Evolutionary conservation across 2,329 filamentous ascomycete species (phyloP).

Genomic region (Phialophora expanda): DNA sequence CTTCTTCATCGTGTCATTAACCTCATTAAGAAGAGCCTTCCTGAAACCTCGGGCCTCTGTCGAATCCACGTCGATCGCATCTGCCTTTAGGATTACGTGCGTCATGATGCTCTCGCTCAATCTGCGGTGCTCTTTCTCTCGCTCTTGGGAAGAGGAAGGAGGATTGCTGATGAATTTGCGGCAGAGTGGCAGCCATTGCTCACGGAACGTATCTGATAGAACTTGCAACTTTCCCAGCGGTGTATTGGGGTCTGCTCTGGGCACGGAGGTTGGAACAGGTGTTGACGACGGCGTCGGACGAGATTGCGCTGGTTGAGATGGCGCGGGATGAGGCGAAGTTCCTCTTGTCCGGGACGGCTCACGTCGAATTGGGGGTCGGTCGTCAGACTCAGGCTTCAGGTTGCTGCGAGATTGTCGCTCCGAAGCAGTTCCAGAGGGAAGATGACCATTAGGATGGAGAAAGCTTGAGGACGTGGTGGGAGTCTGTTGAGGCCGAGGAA

Average conservation of each 20-base stretch:
- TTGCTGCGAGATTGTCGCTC: slow-evolving; percentile 31
- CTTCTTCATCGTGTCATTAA: slow-evolving; percentile 47
- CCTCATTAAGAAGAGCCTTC: slow-evolving; percentile 51
- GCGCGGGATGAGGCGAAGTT: slow-evolving; percentile 24
- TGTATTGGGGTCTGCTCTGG: slow-evolving; percentile 45
- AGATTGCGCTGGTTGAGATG: slow-evolving; percentile 18
- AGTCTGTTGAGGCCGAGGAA: slow-evolving; percentile 23
- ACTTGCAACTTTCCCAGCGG: slow-evolving; percentile 48
- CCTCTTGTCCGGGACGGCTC: slow-evolving; percentile 31
- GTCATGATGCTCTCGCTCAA: slow-evolving; percentile 52
- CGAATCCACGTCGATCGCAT: slow-evolving; percentile 73
- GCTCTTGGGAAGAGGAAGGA: slow-evolving; percentile 48
- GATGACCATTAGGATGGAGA: slow-evolving; percentile 34
- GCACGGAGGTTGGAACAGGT: slow-evolving; percentile 24
- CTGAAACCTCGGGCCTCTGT: slow-evolving; percentile 61
- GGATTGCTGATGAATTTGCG: slow-evolving; percentile 48
- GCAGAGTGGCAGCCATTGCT: slow-evolving; percentile 47
- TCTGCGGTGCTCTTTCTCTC: slow-evolving; percentile 52
- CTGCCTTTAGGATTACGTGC: slow-evolving; percentile 60
- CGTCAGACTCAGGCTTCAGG: slow-evolving; percentile 29
- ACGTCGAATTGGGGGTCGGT: slow-evolving; percentile 28
- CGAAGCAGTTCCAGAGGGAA: slow-evolving; percentile 22
- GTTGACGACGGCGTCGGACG: slow-evolving; percentile 25
- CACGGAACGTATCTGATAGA: slow-evolving; percentile 47
- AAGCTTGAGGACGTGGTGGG: slow-evolving; percentile 14